phyloP scores from a whole-genome alignment of 1,284 basidiomycete genomes.

The Tilletia setariae region DNA sequence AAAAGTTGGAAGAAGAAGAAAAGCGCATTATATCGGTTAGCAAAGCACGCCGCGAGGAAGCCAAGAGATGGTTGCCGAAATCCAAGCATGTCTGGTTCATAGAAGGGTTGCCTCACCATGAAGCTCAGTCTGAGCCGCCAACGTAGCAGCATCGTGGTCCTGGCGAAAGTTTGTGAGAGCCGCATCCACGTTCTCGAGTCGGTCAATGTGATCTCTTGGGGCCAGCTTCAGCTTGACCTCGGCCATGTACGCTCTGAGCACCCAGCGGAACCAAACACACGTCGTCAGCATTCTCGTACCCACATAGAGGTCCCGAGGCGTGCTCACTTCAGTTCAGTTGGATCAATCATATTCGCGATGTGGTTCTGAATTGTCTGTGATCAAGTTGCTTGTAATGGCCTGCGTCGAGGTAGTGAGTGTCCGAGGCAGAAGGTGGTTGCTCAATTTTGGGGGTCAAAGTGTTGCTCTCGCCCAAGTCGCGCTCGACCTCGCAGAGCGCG shows the following conservation, averaged over 20 bases:
- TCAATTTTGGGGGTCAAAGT: too few species aligned
- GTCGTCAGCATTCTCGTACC: background rate
- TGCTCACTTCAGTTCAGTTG: background rate
- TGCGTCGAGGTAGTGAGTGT: too few species aligned
- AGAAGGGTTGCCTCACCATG: background rate
- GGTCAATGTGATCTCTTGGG: background rate
- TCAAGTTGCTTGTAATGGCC: too few species aligned
- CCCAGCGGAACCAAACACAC: background rate
- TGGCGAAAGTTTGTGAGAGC: background rate
- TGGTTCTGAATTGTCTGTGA: too few species aligned
- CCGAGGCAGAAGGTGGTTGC: too few species aligned
- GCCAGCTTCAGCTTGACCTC: background rate
- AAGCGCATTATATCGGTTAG: background rate
- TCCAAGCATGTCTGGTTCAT: too few species aligned
- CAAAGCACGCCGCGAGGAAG: background rate
- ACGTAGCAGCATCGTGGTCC: background rate
- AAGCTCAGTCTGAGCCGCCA: background rate
- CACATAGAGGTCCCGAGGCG: background rate
- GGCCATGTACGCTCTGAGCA: background rate
- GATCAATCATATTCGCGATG: slow-evolving; percentile 3
- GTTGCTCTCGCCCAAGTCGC: too few species aligned
- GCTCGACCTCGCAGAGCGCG: too few species aligned
- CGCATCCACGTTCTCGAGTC: background rate
- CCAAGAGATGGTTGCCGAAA: too few species aligned
- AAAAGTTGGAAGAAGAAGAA: background rate